These are phyloP conservation scores for Suillus clintonianus DNA, from an alignment of 768 basidiomycete genomes.

Conservation along the genomic window DNA sequence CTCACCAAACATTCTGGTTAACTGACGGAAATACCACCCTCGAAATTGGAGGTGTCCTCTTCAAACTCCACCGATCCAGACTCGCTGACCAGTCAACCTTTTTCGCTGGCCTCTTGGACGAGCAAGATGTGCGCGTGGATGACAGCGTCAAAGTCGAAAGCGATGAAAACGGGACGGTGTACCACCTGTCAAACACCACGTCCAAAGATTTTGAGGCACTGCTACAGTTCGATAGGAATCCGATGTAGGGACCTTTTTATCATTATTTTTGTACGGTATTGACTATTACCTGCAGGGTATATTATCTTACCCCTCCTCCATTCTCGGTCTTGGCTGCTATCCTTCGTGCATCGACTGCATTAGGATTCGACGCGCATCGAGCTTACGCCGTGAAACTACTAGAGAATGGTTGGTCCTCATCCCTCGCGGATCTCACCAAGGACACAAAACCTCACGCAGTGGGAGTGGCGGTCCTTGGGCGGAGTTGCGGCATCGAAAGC, in stretches of 20 bases:
- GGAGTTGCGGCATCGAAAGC: constrained; percentile 22
- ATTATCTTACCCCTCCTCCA: background rate
- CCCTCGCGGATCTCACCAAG: constrained; percentile 16
- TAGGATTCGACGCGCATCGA: constrained; percentile 31
- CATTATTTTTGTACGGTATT: too few species aligned
- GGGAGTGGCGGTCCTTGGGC: constrained; percentile 34
- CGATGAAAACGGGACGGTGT: background rate
- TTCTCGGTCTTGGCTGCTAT: constrained; percentile 26
- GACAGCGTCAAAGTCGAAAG: constrained; percentile 5
- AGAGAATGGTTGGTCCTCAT: constrained; percentile 29
- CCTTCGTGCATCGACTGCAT: constrained; percentile 36
- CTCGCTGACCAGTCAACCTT: constrained; percentile 33
- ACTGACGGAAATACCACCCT: constrained; percentile 38
- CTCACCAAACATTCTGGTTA: constrained; percentile 30
- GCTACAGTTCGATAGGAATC: constrained; percentile 4
- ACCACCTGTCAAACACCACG: constrained; percentile 1
- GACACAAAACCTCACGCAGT: constrained; percentile 23
- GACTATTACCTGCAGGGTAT: background rate
- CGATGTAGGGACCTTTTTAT: background rate
- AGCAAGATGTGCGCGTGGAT: constrained; percentile 15
- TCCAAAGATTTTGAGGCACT: constrained; percentile 4
- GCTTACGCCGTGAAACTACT: constrained; percentile 30
- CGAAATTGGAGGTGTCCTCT: constrained; percentile 34
- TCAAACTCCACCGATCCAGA: constrained; percentile 38
- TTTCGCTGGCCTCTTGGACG: constrained; percentile 30